Percentiles rank a stretch among this genome's conserved stretches.
Evolutionary conservation across 2,329 filamentous ascomycete species (phyloP).

Genomic region (Ophiosphaerella narmari): DNA sequence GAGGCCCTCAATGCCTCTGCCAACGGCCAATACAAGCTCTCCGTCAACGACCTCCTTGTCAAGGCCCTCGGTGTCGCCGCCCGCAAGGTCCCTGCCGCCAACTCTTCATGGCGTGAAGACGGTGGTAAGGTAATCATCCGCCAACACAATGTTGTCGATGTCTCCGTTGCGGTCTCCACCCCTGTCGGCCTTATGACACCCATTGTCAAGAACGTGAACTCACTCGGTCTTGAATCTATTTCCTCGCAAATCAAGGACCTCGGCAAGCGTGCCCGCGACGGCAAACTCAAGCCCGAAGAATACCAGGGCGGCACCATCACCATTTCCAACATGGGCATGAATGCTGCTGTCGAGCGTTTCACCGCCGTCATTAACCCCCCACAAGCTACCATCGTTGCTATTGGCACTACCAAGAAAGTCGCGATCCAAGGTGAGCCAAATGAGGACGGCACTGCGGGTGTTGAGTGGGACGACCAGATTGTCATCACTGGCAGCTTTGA

Average conservation of each 20-base stretch:
- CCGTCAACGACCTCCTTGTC: constrained; percentile 99
- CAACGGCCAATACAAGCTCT: constrained; percentile 96
- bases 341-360: constrained; percentile 92
- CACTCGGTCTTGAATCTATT: constrained; percentile 85
- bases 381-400: constrained; percentile 91
- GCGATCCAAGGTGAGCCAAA: constrained; percentile 77
- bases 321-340: constrained; percentile 99
- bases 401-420: constrained; percentile 95
- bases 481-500: constrained; percentile 94
- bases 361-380: constrained; percentile 99
- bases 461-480: constrained; percentile 98
- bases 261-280: constrained; percentile 91
- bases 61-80: constrained; percentile 90
- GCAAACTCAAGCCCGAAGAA: constrained; percentile 99
- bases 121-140: constrained; percentile 81
- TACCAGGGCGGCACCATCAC: constrained; percentile 99
- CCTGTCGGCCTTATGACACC: constrained; percentile 95
- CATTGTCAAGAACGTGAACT: constrained; percentile 88
- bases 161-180: constrained; percentile 94
- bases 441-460: constrained; percentile 73
- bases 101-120: constrained; percentile 87
- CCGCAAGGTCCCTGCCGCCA: constrained; percentile 92
- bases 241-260: constrained; percentile 92
- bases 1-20: constrained; percentile 86
- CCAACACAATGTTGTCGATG: constrained; percentile 89